phyloP scores from a whole-genome alignment of 345 rosid species.

The Isatis tinctoria region DNA sequence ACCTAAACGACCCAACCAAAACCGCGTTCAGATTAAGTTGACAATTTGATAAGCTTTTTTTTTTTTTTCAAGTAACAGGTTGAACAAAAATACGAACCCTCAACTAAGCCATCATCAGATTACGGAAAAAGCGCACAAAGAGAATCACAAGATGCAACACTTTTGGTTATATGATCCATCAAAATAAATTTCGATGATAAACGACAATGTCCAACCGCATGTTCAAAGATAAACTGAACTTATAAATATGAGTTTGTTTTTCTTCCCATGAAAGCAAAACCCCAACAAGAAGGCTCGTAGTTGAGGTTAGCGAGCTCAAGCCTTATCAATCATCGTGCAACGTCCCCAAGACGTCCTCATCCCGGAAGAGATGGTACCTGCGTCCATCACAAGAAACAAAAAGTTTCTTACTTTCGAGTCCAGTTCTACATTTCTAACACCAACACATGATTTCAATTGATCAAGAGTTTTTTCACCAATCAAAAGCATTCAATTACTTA shows the following conservation, averaged over 20 bases:
- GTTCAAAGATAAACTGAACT: neutral
- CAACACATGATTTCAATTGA: neutral
- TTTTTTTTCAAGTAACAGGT: too few relatives aligned
- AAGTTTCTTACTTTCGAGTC: neutral
- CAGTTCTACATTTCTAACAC: neutral
- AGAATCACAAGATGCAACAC: slow-evolving; percentile 2
- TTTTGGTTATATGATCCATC: neutral
- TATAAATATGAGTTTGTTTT: neutral
- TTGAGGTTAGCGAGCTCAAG: neutral
- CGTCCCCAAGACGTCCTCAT: slow-evolving; percentile 83
- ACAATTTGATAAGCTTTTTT: too few relatives aligned
- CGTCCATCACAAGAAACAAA: slow-evolving; percentile 1
- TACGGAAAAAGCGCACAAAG: neutral
- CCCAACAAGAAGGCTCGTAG: neutral
- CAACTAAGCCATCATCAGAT: neutral
- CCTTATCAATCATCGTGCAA: slow-evolving; percentile 46
- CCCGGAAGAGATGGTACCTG: slow-evolving; percentile 69
- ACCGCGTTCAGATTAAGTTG: neutral
- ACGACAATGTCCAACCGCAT: neutral
- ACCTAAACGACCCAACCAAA: neutral
- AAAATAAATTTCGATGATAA: neutral
- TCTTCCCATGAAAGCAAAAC: neutral
- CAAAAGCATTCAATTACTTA: neutral
- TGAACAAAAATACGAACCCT: neutral
- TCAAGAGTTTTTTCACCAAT: neutral